These are phyloP conservation scores for Hawksworthiomyces lignivorus DNA, from an alignment of 2,329 filamentous ascomycete genomes.

Conservation along the genomic window DNA sequence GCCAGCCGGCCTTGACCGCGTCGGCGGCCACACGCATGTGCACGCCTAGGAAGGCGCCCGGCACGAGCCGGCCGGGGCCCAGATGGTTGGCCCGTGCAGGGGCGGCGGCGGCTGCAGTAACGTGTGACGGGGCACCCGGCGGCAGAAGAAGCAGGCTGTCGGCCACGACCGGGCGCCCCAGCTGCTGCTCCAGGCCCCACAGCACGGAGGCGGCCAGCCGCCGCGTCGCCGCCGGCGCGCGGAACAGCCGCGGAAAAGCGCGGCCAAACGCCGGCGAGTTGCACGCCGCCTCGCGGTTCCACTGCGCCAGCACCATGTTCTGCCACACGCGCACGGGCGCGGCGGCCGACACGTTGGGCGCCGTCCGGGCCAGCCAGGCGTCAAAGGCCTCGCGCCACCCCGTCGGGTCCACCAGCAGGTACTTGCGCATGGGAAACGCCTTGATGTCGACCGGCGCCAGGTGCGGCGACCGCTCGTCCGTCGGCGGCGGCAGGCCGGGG, in stretches of 20 bases:
- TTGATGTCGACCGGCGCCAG: constrained; percentile 8
- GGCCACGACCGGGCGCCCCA: constrained; percentile 20
- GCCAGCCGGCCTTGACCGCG: constrained; percentile 23
- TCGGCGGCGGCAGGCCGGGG: constrained; percentile 2
- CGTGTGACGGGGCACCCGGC: not conserved
- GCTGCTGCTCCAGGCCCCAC: constrained; percentile 22
- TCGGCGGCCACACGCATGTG: constrained; percentile 29
- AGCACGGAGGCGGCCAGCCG: constrained; percentile 26
- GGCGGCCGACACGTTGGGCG: constrained; percentile 9
- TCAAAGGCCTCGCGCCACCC: constrained; percentile 17
- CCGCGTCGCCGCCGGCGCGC: constrained; percentile 8
- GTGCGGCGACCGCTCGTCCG: constrained; percentile 1
- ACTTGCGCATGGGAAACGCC: constrained; percentile 11
- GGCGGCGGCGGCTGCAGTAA: too few relatives aligned
- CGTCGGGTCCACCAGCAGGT: constrained; percentile 15
- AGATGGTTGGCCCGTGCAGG: constrained; percentile 1
- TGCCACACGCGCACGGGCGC: constrained; percentile 16
- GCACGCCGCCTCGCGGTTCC: constrained; percentile 16
- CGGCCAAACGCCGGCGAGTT: not conserved
- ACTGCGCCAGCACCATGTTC: constrained; percentile 18
- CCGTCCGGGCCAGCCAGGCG: too few relatives aligned
- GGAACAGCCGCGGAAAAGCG: constrained; percentile 16
- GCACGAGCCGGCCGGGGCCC: constrained; percentile 17
- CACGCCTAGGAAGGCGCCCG: constrained; percentile 27
- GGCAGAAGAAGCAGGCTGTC: constrained; percentile 1